Conservation (phyloP, 2,329 filamentous ascomycete genomes). For the Xylaria sp. region DNA sequence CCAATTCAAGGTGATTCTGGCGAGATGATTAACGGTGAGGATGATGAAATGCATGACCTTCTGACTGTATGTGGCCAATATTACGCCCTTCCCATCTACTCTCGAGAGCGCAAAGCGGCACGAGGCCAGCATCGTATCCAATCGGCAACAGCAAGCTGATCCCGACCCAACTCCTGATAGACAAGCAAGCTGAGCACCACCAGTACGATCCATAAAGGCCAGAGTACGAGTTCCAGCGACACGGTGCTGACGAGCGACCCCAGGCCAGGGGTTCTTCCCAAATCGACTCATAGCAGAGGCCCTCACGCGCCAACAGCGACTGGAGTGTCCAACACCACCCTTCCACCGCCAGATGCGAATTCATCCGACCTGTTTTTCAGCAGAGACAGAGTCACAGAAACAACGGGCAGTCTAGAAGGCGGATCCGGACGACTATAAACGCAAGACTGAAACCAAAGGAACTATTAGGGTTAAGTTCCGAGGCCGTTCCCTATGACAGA, state of each 20-base stretch:
- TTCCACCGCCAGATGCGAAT: conserved; percentile 56
- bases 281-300: conserved; percentile 76
- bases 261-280: conserved; percentile 77
- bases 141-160: conserved; percentile 42
- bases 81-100: conserved; percentile 57
- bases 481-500: conserved; percentile 64
- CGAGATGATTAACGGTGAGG: conserved; percentile 49
- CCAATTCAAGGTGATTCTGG: conserved; percentile 55
- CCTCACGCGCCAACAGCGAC: conserved; percentile 66
- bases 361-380: conserved; percentile 61
- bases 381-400: conserved; percentile 52
- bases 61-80: conserved; percentile 62
- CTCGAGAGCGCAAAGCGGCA: conserved; percentile 43
- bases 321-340: conserved; percentile 64
- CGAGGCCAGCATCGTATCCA: conserved; percentile 39
- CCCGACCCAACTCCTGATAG: conserved; percentile 46
- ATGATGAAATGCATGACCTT: conserved; percentile 51
- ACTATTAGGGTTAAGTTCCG: conserved; percentile 97
- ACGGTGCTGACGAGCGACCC: conserved; percentile 79
- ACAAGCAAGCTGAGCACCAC: conserved; percentile 40
- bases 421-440: conserved; percentile 74
- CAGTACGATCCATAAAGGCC: conserved; percentile 54
- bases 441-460: conserved; percentile 79
- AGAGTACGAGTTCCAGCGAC: conserved; percentile 71
- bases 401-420: conserved; percentile 68